A percentile compares a stretch with the other conserved stretches of the same genome.
phyloP scores from a whole-genome alignment of 164 flowering plant species.

The Vitis labrusca region DNA sequence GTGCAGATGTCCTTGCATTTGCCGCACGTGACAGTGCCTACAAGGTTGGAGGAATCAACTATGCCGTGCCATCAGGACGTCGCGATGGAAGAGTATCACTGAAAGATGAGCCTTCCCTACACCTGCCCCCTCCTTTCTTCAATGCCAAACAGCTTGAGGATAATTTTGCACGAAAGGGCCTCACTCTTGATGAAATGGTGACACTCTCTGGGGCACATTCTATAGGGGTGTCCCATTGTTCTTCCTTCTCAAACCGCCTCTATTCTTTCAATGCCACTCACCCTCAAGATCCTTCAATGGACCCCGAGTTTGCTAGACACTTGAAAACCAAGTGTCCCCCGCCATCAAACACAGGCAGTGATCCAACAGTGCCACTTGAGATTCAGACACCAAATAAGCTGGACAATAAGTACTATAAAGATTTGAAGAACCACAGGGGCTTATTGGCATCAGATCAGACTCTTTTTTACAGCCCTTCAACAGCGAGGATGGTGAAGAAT shows the following conservation, averaged over 20 bases:
- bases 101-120: slow-evolving; percentile 9
- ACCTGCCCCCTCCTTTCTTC: slow-evolving; percentile 25
- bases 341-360: background rate
- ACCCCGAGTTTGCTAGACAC: slow-evolving; percentile 13
- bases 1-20: slow-evolving; percentile 60
- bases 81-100: slow-evolving; percentile 38
- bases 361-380: slow-evolving; percentile 20
- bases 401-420: slow-evolving; percentile 29
- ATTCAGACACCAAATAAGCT: slow-evolving; percentile 25
- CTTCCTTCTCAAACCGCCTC: slow-evolving; percentile 26
- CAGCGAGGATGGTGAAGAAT: slow-evolving; percentile 18
- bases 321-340: slow-evolving; percentile 28
- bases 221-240: slow-evolving; percentile 37
- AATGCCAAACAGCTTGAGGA: slow-evolving; percentile 10
- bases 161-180: slow-evolving; percentile 24
- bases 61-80: slow-evolving; percentile 43
- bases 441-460: slow-evolving; percentile 30
- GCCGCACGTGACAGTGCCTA: slow-evolving; percentile 57
- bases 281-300: slow-evolving; percentile 31
- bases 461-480: slow-evolving; percentile 12
- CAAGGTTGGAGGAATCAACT: slow-evolving; percentile 32
- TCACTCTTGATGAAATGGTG: slow-evolving; percentile 30
- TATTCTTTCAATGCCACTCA: slow-evolving; percentile 27
- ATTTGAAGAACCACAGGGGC: slow-evolving; percentile 16
- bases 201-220: slow-evolving; percentile 47